Evolutionary conservation across 1,284 basidiomycete genomes (phyloP).

Genomic region (Cystobasidium sp.): DNA sequence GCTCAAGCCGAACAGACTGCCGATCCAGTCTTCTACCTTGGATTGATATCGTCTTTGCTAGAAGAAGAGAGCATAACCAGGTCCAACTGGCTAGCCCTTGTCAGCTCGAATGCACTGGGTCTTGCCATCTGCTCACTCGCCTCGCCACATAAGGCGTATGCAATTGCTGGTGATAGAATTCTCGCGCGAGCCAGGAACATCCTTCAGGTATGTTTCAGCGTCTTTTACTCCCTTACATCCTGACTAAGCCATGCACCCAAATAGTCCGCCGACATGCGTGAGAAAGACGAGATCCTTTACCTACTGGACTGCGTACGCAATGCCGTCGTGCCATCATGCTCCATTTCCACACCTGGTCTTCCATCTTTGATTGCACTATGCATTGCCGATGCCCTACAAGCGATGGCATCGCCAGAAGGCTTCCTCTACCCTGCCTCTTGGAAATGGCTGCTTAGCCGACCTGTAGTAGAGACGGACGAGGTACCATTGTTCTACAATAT

Average conservation of each 20-base stretch:
- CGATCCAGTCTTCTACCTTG: conserved; percentile 78
- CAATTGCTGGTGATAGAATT: conserved; percentile 52
- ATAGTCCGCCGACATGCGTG: conserved; percentile 74
- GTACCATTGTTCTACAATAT: conserved; percentile 83
- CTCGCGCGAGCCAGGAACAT: conserved; percentile 61
- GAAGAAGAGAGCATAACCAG: conserved; percentile 65
- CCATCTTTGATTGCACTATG: conserved; percentile 77
- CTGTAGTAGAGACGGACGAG: conserved; percentile 72
- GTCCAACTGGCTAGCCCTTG: conserved; percentile 80
- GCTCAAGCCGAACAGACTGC: conserved; percentile 60
- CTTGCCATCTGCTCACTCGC: conserved; percentile 76
- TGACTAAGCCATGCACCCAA: not conserved
- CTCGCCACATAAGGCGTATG: conserved; percentile 66
- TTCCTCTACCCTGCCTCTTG: conserved; percentile 79
- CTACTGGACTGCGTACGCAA: conserved; percentile 63
- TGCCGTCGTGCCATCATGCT: conserved; percentile 22
- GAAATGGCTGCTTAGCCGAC: conserved; percentile 81
- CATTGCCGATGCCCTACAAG: conserved; percentile 75
- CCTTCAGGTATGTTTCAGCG: conserved; percentile 62
- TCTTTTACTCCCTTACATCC: not conserved
- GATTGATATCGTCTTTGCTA: conserved; percentile 70
- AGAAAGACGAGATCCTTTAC: conserved; percentile 75
- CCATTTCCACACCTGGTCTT: conserved; percentile 35
- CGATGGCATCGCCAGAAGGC: conserved; percentile 75
- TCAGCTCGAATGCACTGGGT: conserved; percentile 78